Conservation (phyloP, 2,329 filamentous ascomycete genomes). For the Zarea fungicola region DNA sequence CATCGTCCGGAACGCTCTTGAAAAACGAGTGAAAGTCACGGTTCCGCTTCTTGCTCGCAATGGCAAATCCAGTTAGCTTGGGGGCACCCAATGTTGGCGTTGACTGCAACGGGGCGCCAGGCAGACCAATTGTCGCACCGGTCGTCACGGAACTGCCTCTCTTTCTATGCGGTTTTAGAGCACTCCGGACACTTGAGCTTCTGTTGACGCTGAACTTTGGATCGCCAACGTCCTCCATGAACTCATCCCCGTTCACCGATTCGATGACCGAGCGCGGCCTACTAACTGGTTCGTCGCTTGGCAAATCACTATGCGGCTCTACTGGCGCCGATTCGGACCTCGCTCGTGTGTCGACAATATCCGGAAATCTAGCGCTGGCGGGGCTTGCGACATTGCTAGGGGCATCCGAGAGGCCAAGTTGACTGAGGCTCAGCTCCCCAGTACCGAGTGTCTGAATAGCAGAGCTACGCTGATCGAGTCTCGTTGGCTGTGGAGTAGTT, state of each 20-base stretch:
- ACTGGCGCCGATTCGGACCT: constrained; percentile 57
- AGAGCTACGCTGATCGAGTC: constrained; percentile 54
- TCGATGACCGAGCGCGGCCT: constrained; percentile 50
- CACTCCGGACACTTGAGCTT: constrained; percentile 63
- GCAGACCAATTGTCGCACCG: constrained; percentile 61
- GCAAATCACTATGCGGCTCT: constrained; percentile 32
- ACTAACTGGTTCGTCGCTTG: constrained; percentile 31
- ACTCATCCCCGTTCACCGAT: constrained; percentile 48
- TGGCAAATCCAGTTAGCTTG: constrained; percentile 88
- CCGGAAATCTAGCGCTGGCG: constrained; percentile 49
- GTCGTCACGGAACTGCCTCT: constrained; percentile 76
- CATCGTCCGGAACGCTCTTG: constrained; percentile 94
- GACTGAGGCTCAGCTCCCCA: constrained; percentile 83
- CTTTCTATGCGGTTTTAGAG: constrained; percentile 59
- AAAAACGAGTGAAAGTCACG: constrained; percentile 91
- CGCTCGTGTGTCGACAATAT: constrained; percentile 40
- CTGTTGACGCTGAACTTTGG: constrained; percentile 55
- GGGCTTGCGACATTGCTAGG: constrained; percentile 50
- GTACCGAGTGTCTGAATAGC: constrained; percentile 85
- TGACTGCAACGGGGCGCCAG: constrained; percentile 57
- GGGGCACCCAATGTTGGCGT: constrained; percentile 54
- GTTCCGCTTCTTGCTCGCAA: constrained; percentile 93
- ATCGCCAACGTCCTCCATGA: constrained; percentile 62
- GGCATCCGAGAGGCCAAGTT: constrained; percentile 72
- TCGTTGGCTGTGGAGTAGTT: neutral